These are phyloP conservation scores for Colletotrichum musicola DNA, from an alignment of 2,329 filamentous ascomycete species.

Conservation along the genomic window DNA sequence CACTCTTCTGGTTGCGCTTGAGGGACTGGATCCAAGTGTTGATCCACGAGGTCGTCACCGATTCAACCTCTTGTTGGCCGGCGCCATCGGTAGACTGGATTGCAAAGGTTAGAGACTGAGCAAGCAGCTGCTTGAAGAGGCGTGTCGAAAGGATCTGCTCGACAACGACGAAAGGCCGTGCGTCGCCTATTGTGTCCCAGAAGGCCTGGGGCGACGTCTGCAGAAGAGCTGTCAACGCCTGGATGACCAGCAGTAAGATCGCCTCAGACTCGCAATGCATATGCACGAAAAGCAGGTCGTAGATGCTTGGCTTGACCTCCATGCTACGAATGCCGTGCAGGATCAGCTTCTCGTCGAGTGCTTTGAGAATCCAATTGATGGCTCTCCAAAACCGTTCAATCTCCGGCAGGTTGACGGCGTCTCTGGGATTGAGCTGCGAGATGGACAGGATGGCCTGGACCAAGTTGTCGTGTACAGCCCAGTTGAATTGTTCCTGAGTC, in stretches of 20 bases:
- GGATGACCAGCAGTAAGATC: conserved; percentile 77
- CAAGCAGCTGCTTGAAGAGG: conserved; percentile 71
- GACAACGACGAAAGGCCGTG: conserved; percentile 83
- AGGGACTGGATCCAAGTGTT: conserved; percentile 82
- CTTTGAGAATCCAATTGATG: conserved; percentile 78
- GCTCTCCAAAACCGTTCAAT: conserved; percentile 86
- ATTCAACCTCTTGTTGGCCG: conserved; percentile 56
- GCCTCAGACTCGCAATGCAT: conserved; percentile 64
- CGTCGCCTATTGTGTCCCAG: conserved; percentile 88
- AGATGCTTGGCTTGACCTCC: conserved; percentile 82
- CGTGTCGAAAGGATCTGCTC: conserved; percentile 85
- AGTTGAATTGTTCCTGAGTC: conserved; percentile 83
- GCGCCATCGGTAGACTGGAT: conserved; percentile 62
- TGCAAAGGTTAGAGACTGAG: conserved; percentile 67
- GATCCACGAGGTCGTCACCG: conserved; percentile 83
- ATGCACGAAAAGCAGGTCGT: conserved; percentile 69
- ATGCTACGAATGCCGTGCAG: conserved; percentile 83
- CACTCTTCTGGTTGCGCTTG: conserved; percentile 79
- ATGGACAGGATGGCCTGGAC: conserved; percentile 74
- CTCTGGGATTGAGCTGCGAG: conserved; percentile 58
- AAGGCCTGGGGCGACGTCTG: conserved; percentile 83
- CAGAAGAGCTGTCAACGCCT: conserved; percentile 77
- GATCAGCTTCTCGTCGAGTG: conserved; percentile 80
- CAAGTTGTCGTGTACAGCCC: conserved; percentile 83
- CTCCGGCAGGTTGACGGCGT: conserved; percentile 55